Evolutionary conservation across 116 monocot genomes (phyloP).

Genomic region (Zostera marina): DNA sequence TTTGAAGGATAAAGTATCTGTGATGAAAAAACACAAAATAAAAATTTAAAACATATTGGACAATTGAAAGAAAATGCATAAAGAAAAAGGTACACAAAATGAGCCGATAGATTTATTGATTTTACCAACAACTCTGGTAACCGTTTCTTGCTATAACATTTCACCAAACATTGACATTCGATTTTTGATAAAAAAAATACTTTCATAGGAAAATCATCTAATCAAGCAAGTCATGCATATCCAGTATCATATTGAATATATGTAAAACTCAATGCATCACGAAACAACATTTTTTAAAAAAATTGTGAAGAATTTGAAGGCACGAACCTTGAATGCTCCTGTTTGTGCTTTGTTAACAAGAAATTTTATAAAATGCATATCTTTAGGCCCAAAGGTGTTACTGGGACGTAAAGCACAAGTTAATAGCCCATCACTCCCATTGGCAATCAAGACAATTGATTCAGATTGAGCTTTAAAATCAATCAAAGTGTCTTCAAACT

Average conservation of each 20-base stretch:
- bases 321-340: constrained; percentile 36
- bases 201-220: too few relatives aligned
- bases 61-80: too few relatives aligned
- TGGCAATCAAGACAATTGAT: constrained; percentile 41
- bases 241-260: background rate
- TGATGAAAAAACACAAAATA: too few relatives aligned
- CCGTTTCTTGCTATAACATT: too few relatives aligned
- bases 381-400: constrained; percentile 77
- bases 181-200: too few relatives aligned
- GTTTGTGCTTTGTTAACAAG: constrained; percentile 40
- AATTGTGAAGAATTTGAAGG: background rate
- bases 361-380: constrained; percentile 37
- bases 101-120: too few relatives aligned
- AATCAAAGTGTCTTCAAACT: constrained; percentile 42
- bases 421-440: constrained; percentile 37
- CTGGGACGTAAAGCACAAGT: constrained; percentile 67
- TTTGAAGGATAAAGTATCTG: too few relatives aligned
- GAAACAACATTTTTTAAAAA: background rate
- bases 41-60: too few relatives aligned
- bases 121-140: too few relatives aligned
- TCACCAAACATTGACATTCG: too few relatives aligned
- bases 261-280: background rate
- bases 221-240: background rate
- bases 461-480: constrained; percentile 75
- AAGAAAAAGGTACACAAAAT: too few relatives aligned